Evolutionary conservation across 352 stramenopile species (phyloP).

Genomic region (Thalassiosira exigua): DNA sequence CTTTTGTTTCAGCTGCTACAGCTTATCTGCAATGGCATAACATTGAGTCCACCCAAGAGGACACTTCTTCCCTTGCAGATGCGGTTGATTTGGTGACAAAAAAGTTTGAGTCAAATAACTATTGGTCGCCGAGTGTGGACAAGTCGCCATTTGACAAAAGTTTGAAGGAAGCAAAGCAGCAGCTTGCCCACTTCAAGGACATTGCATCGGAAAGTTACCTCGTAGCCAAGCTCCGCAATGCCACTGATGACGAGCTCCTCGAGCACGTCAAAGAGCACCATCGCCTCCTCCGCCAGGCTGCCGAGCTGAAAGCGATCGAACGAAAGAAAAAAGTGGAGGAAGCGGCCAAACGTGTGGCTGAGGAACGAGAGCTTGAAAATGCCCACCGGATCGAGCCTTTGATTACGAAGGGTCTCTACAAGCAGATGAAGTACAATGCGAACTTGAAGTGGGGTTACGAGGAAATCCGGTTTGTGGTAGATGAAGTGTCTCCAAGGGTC

Average conservation of each 20-base stretch:
- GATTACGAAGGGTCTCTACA: too few species aligned
- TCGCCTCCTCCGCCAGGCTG: background rate
- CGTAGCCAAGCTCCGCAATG: slow-evolving; percentile 8
- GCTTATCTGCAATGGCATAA: background rate
- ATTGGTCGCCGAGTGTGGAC: background rate
- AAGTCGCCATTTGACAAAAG: background rate
- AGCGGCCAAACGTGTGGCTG: background rate
- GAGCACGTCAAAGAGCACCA: slow-evolving; percentile 2
- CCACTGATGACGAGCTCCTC: slow-evolving; percentile 2
- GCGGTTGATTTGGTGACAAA: background rate
- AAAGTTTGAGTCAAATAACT: background rate
- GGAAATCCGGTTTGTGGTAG: too few species aligned
- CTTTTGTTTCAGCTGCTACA: background rate
- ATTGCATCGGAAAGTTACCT: background rate
- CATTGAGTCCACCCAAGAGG: slow-evolving; percentile 6
- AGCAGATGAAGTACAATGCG: too few species aligned
- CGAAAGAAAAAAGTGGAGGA: background rate
- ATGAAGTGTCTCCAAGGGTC: too few species aligned
- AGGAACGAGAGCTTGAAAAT: background rate
- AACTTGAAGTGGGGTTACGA: too few species aligned
- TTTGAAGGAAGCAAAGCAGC: background rate
- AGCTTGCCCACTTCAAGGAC: background rate
- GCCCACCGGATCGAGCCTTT: background rate
- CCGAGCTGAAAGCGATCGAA: background rate
- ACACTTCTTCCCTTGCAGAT: background rate